phyloP scores from a whole-genome alignment of 2,329 filamentous ascomycete species.

The Fusarium cyanostomum region DNA sequence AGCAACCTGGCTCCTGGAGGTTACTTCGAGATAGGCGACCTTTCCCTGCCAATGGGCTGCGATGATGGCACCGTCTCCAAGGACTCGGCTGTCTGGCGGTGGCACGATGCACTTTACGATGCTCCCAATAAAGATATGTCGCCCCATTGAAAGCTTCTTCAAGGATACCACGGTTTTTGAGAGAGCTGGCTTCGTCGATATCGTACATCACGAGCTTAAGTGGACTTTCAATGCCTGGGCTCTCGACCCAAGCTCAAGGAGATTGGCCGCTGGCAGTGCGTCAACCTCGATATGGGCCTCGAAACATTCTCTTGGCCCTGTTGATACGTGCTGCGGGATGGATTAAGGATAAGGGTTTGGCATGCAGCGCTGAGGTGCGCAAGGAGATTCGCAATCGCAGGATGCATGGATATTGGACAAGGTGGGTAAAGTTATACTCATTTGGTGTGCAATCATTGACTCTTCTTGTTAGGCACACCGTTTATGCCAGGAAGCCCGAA shows the following conservation, averaged over 20 bases:
- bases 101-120: constrained; percentile 40
- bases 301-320: constrained; percentile 43
- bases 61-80: constrained; percentile 35
- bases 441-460: not conserved
- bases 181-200: constrained; percentile 62
- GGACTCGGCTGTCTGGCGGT: constrained; percentile 35
- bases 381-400: constrained; percentile 39
- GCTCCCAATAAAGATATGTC: constrained; percentile 42
- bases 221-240: constrained; percentile 61
- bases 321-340: constrained; percentile 42
- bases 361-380: constrained; percentile 36
- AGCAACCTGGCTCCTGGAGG: constrained; percentile 37
- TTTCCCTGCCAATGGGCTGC: constrained; percentile 20
- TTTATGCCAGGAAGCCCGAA: constrained; percentile 16
- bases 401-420: constrained; percentile 43
- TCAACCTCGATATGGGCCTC: constrained; percentile 38
- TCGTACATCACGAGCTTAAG: constrained; percentile 56
- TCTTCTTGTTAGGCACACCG: constrained; percentile 12
- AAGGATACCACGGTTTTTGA: constrained; percentile 47
- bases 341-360: constrained; percentile 39
- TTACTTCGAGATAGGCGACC: constrained; percentile 39
- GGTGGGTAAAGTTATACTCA: constrained; percentile 16
- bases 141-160: constrained; percentile 38
- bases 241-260: constrained; percentile 59
- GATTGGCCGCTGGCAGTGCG: constrained; percentile 48